Percentiles rank a stretch among this genome's conserved stretches.
phyloP scores from a whole-genome alignment of 768 basidiomycete genomes.

The Boletus tomentosulus region DNA sequence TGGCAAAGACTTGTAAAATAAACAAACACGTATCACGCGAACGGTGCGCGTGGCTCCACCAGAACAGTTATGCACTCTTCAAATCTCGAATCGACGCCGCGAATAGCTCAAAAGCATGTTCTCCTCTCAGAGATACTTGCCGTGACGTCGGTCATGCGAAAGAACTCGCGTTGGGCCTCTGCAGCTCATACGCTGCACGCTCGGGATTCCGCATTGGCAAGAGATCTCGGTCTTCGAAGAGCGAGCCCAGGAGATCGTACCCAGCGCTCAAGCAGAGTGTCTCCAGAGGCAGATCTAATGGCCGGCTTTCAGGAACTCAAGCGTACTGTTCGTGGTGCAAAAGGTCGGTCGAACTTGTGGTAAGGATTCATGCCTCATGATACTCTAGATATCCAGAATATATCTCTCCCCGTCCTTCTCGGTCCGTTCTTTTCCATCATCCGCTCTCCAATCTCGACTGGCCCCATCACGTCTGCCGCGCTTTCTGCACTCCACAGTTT shows the following conservation, averaged over 20 bases:
- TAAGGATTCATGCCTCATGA: conserved; percentile 12
- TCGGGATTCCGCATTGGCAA: conserved; percentile 66
- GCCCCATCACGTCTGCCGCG: conserved; percentile 94
- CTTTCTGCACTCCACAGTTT: conserved; percentile 85
- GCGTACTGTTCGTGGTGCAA: conserved; percentile 62
- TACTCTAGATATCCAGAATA: conserved; percentile 51
- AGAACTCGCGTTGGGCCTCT: conserved; percentile 95
- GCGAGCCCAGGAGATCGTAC: conserved; percentile 44
- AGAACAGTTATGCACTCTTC: conserved; percentile 15
- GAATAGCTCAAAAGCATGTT: conserved; percentile 67
- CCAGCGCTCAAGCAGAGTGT: conserved; percentile 46
- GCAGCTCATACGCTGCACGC: conserved; percentile 57
- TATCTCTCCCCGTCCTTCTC: conserved; percentile 63
- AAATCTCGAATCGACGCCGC: conserved; percentile 9
- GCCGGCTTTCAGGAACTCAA: conserved; percentile 84
- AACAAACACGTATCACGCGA: conserved; percentile 16
- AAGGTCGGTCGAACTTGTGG: conserved; percentile 42
- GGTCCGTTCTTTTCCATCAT: conserved; percentile 91
- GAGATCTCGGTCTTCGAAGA: conserved; percentile 69
- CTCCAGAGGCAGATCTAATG: conserved; percentile 83
- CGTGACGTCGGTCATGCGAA: conserved; percentile 93
- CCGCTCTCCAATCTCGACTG: conserved; percentile 90
- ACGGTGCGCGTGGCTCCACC: not conserved
- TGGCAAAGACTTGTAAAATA: conserved; percentile 23
- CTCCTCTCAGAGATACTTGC: conserved; percentile 86